Evolutionary conservation across 805 yeast genomes (phyloP).

Genomic region (Vanderwaltozyma polyspora): DNA sequence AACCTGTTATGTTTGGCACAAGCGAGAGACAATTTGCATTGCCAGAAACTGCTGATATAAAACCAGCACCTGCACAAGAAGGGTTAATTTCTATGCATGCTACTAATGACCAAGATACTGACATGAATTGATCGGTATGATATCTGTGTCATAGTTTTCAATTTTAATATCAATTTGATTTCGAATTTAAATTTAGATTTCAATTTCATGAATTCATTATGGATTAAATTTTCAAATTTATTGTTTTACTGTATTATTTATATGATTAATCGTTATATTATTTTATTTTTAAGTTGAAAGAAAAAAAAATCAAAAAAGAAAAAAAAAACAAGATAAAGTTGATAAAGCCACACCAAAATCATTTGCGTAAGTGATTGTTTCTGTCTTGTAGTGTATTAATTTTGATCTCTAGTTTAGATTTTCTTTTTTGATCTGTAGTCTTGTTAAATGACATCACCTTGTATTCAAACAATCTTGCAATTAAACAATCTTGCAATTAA

Average conservation of each 20-base stretch:
- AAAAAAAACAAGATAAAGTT: conserved; percentile 6
- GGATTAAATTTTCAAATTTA: too few relatives aligned
- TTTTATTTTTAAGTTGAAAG: not conserved
- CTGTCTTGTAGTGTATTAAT: not conserved
- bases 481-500: too few relatives aligned
- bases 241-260: not conserved
- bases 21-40: conserved; percentile 65
- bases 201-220: too few relatives aligned
- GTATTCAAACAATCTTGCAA: too few relatives aligned
- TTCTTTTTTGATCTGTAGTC: conserved; percentile 1
- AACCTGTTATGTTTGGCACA: too few relatives aligned
- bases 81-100: conserved; percentile 18
- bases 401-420: not conserved
- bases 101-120: conserved; percentile 17
- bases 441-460: not conserved
- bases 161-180: too few relatives aligned
- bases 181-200: too few relatives aligned
- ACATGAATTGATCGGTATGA: conserved; percentile 14
- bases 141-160: not conserved
- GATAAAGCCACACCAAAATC: conserved; percentile 7
- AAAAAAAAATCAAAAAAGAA: conserved; percentile 7
- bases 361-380: conserved; percentile 20
- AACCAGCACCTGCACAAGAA: conserved; percentile 47
- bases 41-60: conserved; percentile 62
- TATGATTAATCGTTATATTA: not conserved